phyloP scores from a whole-genome alignment of 1,284 basidiomycete species.

The Pseudozyma sp. region DNA sequence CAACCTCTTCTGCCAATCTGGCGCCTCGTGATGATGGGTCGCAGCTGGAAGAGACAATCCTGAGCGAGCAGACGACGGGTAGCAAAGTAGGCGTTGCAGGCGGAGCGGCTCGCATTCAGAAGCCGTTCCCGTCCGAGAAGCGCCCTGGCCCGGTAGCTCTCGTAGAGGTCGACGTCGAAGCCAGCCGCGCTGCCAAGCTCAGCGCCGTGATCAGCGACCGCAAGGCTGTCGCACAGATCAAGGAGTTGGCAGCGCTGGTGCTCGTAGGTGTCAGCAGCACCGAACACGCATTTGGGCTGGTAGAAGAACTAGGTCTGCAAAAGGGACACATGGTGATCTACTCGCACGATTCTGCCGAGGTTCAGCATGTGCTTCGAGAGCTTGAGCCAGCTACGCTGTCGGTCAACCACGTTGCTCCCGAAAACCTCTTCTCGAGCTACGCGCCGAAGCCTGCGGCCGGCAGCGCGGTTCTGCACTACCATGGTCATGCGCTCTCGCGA shows the following conservation, averaged over 20 bases:
- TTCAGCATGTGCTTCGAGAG: slow-evolving; percentile 22
- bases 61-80: slow-evolving; percentile 4
- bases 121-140: slow-evolving; percentile 26
- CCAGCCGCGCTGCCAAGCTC: slow-evolving; percentile 5
- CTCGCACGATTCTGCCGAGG: slow-evolving; percentile 22
- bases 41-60: slow-evolving; percentile 9
- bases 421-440: slow-evolving; percentile 32
- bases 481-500: background rate
- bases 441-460: background rate
- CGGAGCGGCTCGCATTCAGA: slow-evolving; percentile 11
- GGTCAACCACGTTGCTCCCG: slow-evolving; percentile 25
- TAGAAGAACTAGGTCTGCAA: slow-evolving; percentile 11
- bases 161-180: slow-evolving; percentile 16
- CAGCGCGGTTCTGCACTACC: slow-evolving; percentile 12
- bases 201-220: slow-evolving; percentile 21
- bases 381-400: slow-evolving; percentile 11
- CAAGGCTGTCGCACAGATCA: slow-evolving; percentile 7
- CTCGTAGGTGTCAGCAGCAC: slow-evolving; percentile 26
- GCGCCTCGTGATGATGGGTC: slow-evolving; percentile 14
- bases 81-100: slow-evolving; percentile 4
- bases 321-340: slow-evolving; percentile 20
- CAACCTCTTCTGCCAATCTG: slow-evolving; percentile 13
- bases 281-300: slow-evolving; percentile 16
- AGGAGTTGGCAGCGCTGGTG: slow-evolving; percentile 13
- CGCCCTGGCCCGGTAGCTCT: slow-evolving; percentile 8